Evolutionary conservation across 2,329 filamentous ascomycete species (phyloP), one percentile per base, ranked within the genome.

Genomic region (Hypomyces perniciosus): DNA sequence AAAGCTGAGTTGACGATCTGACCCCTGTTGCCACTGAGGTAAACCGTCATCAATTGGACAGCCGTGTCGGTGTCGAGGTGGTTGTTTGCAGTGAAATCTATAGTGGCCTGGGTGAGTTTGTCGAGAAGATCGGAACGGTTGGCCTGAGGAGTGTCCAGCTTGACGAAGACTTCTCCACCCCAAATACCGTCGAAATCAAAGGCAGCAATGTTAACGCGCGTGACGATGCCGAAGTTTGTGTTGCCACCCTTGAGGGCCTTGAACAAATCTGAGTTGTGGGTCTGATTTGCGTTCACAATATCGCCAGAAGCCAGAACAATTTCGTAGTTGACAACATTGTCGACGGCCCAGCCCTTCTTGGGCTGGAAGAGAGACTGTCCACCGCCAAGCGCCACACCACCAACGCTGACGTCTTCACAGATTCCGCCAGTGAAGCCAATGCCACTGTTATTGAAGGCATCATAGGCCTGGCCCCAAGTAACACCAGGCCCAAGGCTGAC

Each of bases 301-400:
- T n/a, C n/a, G n/a, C n/a, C n/a, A n/a, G n/a, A n/a, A n/a, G 70
- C 68, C 1, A 77, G 65, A 2, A 79, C 74, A 33, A 79, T 63
- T 58, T 76, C 65, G 45, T 66, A 73, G 53, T 68, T 68, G 28
- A 63, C 54, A 9, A 76, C 65, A 33, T 67, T 72, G 54, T 76
- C 75, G 46, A 69, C 71, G n/a, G 61, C 68, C 31, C 70, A 69
- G 1, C 76, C 75, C 47, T 50, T 31, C 7, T 45, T 51, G 20
- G 45, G 48, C 9, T 44, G 44, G 43, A 53, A 55, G 8, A 48
- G 27, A 8, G 51, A 53, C 38, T 42, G 44, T n/a, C 48, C 54
- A 4, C 51, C 58, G 10, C 58, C 59, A 5, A 62, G 34, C n/a
- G n/a, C n/a, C n/a, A n/a, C n/a, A n/a, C n/a, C n/a, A n/a, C n/a